Conservation (phyloP, 805 yeast genomes). For the Pichia sporocuriosa region DNA sequence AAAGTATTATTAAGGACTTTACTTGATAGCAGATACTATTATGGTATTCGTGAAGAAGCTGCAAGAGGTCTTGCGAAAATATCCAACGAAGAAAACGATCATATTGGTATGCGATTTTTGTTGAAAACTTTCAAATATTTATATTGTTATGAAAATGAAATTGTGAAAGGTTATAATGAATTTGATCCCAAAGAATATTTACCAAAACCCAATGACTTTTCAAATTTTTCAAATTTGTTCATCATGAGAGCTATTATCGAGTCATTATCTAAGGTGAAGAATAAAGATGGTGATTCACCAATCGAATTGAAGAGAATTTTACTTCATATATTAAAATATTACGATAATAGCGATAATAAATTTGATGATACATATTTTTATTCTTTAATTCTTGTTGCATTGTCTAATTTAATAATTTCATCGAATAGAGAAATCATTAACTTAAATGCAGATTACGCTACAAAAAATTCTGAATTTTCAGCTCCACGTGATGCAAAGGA, state of each 20-base stretch:
- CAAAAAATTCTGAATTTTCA: not conserved
- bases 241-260: conserved; percentile 62
- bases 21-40: conserved; percentile 78
- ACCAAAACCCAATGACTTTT: conserved; percentile 78
- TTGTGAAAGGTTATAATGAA: conserved; percentile 19
- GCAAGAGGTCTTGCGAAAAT: conserved; percentile 68
- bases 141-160: conserved; percentile 60
- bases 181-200: conserved; percentile 37
- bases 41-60: conserved; percentile 85
- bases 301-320: conserved; percentile 53
- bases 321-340: conserved; percentile 67
- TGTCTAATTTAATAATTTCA: conserved; percentile 33
- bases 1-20: conserved; percentile 72
- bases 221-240: conserved; percentile 60
- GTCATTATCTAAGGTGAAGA: conserved; percentile 54
- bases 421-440: conserved; percentile 21
- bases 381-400: conserved; percentile 46
- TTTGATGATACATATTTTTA: conserved; percentile 70
- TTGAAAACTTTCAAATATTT: conserved; percentile 59
- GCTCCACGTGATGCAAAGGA: conserved; percentile 24
- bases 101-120: conserved; percentile 67
- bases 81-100: conserved; percentile 54
- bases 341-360: conserved; percentile 75
- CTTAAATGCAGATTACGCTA: conserved; percentile 18
- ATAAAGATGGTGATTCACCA: conserved; percentile 54